These are phyloP conservation scores for Malassezia cuniculi DNA, from an alignment of 1,284 basidiomycete genomes.

Conservation along the genomic window DNA sequence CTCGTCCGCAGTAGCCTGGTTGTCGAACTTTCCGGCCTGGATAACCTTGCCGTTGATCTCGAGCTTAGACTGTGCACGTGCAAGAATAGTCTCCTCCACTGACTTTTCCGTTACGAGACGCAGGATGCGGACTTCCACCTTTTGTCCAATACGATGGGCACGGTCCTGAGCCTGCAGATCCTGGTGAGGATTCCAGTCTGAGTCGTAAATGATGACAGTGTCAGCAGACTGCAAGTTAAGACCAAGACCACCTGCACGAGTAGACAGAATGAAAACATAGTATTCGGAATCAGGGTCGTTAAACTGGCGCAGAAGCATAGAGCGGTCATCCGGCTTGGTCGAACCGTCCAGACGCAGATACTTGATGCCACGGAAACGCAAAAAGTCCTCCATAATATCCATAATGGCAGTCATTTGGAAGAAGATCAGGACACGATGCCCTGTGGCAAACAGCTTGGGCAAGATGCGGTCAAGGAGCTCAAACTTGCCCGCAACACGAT, in stretches of 20 bases:
- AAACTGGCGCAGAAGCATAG: constrained; percentile 74
- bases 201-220: constrained; percentile 87
- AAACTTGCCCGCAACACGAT: constrained; percentile 83
- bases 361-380: constrained; percentile 77
- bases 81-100: constrained; percentile 93
- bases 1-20: constrained; percentile 94
- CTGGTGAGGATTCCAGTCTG: constrained; percentile 45
- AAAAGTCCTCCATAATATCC: constrained; percentile 98
- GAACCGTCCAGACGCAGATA: constrained; percentile 92
- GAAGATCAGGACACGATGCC: constrained; percentile 92
- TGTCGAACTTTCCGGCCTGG: constrained; percentile 88
- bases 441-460: constrained; percentile 83
- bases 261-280: constrained; percentile 73
- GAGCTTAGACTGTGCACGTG: constrained; percentile 85
- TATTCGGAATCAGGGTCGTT: constrained; percentile 81
- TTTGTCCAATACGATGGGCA: constrained; percentile 98
- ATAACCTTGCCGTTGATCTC: constrained; percentile 95
- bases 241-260: constrained; percentile 91
- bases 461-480: constrained; percentile 85
- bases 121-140: constrained; percentile 89
- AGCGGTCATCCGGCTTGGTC: constrained; percentile 95
- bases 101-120: constrained; percentile 96
- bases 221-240: constrained; percentile 96
- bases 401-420: constrained; percentile 99
- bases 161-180: constrained; percentile 73